Base-by-base conservation (phyloP, 2,329 filamentous ascomycete species). In the Ceratocystis lukuohia region DNA sequence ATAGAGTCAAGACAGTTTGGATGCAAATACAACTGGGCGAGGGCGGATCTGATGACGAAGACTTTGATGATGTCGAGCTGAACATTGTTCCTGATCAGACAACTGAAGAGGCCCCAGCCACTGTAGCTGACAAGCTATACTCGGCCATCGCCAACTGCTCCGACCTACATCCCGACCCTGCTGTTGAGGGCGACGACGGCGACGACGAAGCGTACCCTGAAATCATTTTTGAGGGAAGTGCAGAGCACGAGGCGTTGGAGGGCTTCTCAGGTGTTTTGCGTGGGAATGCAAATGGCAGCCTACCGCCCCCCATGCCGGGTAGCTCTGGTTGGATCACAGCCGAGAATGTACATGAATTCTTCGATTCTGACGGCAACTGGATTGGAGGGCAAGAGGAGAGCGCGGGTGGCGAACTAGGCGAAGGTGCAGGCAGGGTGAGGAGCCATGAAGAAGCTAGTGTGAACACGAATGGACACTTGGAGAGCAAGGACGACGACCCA, bases 261-360 rank as follows among this genome's bases (percentile, higher is more conserved):
- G 84, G 83, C 0, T 78, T 84, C 70, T 77, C 78, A 0, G 83
- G 83, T 10, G 82, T 85, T 5, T 74, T 83, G 64, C 76, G 75
- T 48, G 81, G 81, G 17, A 74, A 75, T 12, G 70, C 71, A 5
- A 75, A 78, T 66, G 82, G 82, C 0, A 81, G 79, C 1, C 72
- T 87, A 28, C 85, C 85, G n/a, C 84, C 84, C 1, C 82, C 85
- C 0, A 83, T 88, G 74, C 87, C 88, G 0, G 88, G 88, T 1
- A 89, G 88, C 62, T 84, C 83, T 0, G 88, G 88, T 0, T 93
- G 89, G 89, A 91, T 97, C 72, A 97, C 93, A 17, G 88, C 89
- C 7, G 93, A 96, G 66, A 97, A 96, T 71, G 86, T 96, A 74
- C 80, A 88, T 69, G 84, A 96, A 70, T 96, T 85, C 72, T 89